Percentiles rank a stretch among this genome's conserved stretches.
phyloP scores from a whole-genome alignment of 148 eudicot genomes.

The Polygonum maritimum region DNA sequence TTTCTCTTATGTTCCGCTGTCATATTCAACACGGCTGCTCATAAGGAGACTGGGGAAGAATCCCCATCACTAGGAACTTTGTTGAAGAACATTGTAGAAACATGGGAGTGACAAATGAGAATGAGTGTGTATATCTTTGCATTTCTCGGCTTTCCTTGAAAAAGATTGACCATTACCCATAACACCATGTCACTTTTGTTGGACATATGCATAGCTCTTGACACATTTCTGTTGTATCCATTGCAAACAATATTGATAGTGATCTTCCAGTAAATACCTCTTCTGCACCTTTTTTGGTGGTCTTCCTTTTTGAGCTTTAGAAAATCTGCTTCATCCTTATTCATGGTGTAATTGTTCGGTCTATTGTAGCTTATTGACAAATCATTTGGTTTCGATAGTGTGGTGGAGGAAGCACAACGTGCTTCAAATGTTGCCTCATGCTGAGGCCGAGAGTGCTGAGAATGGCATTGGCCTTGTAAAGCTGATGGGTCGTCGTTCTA shows the following conservation, averaged over 20 bases:
- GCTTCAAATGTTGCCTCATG: constrained; percentile 8
- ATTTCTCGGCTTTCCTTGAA: neutral
- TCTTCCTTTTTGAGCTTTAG: neutral
- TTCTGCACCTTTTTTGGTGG: constrained; percentile 8
- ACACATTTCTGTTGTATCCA: constrained; percentile 58
- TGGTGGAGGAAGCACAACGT: constrained; percentile 91
- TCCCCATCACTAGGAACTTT: constrained; percentile 7
- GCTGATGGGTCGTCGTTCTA: neutral
- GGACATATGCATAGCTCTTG: neutral
- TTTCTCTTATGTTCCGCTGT: constrained; percentile 35
- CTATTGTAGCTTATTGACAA: constrained; percentile 65
- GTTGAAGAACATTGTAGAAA: constrained; percentile 1
- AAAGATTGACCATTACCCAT: neutral
- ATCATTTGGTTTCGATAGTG: constrained; percentile 85
- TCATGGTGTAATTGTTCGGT: neutral
- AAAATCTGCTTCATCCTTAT: neutral
- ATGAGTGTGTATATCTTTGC: constrained; percentile 2
- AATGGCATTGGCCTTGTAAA: constrained; percentile 6
- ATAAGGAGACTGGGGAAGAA: constrained; percentile 8
- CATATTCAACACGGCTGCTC: constrained; percentile 17
- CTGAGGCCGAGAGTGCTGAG: neutral
- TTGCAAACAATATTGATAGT: constrained; percentile 82
- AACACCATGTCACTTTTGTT: neutral
- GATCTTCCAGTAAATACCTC: constrained; percentile 64
- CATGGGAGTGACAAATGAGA: neutral